phyloP scores from a whole-genome alignment of 345 rosid species.

The Cardamine occulta region DNA sequence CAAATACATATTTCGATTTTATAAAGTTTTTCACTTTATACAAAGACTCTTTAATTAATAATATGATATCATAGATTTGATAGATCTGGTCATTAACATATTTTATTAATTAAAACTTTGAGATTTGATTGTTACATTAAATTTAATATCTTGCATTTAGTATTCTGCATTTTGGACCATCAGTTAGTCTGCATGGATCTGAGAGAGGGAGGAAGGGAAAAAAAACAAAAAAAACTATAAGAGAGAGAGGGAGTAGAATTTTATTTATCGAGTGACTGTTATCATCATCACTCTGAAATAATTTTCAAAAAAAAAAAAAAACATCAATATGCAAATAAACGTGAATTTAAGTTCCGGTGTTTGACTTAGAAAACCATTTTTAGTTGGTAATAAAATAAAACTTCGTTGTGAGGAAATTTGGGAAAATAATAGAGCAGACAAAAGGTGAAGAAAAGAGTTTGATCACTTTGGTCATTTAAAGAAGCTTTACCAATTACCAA shows the following conservation, averaged over 20 bases:
- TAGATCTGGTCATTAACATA: conserved; percentile 24
- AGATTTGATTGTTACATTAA: conserved; percentile 34
- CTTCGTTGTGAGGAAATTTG: neutral
- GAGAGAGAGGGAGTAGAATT: neutral
- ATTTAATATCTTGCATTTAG: neutral
- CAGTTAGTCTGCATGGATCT: conserved; percentile 26
- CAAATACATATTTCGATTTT: neutral
- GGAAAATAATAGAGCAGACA: neutral
- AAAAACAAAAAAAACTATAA: neutral
- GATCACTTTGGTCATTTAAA: neutral
- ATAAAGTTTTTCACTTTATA: conserved; percentile 26
- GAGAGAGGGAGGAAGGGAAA: neutral
- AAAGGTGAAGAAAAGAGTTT: conserved; percentile 5
- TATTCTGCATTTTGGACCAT: neutral
- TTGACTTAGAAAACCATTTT: conserved; percentile 3
- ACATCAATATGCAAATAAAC: neutral
- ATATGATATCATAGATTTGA: neutral
- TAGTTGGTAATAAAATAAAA: neutral
- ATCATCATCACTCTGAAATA: neutral
- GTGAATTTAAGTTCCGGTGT: neutral
- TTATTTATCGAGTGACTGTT: neutral
- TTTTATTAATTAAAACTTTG: conserved; percentile 14
- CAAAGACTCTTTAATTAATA: conserved; percentile 23
- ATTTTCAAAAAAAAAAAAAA: neutral
- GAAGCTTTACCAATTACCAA: neutral